Base-by-base conservation (phyloP, 108 stramenopile genomes). In the Tribonema minus region DNA sequence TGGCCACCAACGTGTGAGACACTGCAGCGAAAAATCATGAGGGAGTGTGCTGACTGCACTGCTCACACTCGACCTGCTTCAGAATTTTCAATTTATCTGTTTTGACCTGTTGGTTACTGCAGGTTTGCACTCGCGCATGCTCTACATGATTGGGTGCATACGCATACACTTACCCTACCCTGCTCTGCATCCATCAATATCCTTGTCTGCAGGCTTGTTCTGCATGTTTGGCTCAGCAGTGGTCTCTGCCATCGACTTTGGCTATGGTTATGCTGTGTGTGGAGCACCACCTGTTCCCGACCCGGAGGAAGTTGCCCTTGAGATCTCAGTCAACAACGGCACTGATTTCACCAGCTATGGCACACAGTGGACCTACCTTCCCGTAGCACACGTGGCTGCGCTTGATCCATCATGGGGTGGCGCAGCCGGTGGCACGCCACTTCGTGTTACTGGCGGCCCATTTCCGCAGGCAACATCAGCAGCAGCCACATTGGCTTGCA, bases 331-430 rank as follows among this genome's bases (percentile, higher is more conserved):
- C 58, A 68, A 77, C 67, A 66, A 58, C 32, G 67, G 67, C 3
- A 58, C 25, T 2, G 76, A 77, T 58, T 77, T 68, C 23, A 77
- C 67, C 0, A 35, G 0, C 37, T 25, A 30, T 36, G 76, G 64
- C 15, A 41, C 58, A 3, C 76, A 77, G 37, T 77, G 30, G 23
- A 35, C 65, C 67, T 77, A 68, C 40, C 58, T 39, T 26, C 41
- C 58, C 35, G 76, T 67, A 15, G 58, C 67, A 15, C 34, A 67
- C 37, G 58, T 77, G 4, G 65, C 41, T 25, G 58, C 34, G 29
- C 36, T 77, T 39, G 76, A 77, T 2, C 76, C 76, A 3, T 20
- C 76, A 2, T 77, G 41, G 41, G 76, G 76, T 0, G 66, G 66
- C 4, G 76, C 67, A 5, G 37, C 59, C 2, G 76, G 76, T 5